A percentile compares a stretch with the other conserved stretches of the same genome.
Conservation (phyloP, 1,139 yeast genomes). For the Saccharomyces hybrid region DNA sequence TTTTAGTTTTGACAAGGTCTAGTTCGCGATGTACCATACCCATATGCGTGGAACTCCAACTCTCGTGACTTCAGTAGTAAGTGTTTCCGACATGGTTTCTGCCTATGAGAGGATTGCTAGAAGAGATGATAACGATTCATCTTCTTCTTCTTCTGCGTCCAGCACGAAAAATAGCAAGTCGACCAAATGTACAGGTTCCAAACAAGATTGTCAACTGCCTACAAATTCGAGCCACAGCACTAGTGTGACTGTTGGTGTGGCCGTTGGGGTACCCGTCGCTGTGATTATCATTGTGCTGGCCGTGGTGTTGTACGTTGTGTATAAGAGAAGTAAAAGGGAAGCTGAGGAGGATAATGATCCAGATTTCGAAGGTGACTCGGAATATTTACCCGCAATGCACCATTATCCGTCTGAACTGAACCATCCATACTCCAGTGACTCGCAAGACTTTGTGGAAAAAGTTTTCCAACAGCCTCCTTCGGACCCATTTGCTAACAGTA, state of each 20-base stretch:
- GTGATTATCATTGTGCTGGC: constrained; percentile 44
- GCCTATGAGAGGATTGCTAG: neutral
- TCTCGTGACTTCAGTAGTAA: neutral
- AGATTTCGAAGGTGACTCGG: constrained; percentile 64
- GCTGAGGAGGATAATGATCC: constrained; percentile 61
- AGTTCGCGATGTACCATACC: neutral
- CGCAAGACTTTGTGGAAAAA: constrained; percentile 6
- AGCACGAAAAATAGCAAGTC: constrained; percentile 3
- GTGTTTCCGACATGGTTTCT: neutral
- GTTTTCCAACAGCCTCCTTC: constrained; percentile 2
- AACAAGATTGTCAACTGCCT: constrained; percentile 40
- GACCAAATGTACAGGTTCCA: constrained; percentile 25
- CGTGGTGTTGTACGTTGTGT: constrained; percentile 45
- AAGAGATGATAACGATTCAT: neutral
- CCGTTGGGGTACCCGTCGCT: constrained; percentile 58
- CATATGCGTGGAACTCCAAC: neutral
- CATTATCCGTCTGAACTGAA: constrained; percentile 1
- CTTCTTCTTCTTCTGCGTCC: constrained; percentile 6
- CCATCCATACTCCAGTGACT: constrained; percentile 4
- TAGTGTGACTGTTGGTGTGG: constrained; percentile 49
- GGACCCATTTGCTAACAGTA: constrained; percentile 9
- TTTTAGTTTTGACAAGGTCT: neutral
- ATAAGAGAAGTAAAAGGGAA: constrained; percentile 50
- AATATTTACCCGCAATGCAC: constrained; percentile 1
- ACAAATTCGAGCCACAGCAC: constrained; percentile 24